These are phyloP conservation scores for Alternaria rosae DNA, from an alignment of 2,329 filamentous ascomycete species.

Conservation along the genomic window DNA sequence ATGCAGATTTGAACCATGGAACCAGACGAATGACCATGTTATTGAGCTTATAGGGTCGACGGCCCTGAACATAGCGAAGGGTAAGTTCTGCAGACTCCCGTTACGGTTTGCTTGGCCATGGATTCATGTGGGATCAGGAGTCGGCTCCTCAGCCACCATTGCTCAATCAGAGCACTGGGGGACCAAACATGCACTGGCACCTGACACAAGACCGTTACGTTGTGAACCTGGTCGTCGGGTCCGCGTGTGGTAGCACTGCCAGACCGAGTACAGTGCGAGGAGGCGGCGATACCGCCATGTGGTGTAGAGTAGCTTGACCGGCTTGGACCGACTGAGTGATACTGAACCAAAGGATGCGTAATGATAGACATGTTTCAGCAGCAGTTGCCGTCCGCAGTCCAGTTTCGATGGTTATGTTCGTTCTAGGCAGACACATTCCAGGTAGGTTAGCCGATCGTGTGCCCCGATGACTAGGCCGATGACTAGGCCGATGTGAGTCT, in stretches of 20 bases:
- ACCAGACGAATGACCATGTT: not conserved
- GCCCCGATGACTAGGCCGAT: constrained; percentile 30
- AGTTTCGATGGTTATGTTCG: constrained; percentile 4
- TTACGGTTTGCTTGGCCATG: constrained; percentile 5
- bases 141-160: not conserved
- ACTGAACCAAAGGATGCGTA: not conserved
- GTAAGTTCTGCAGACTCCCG: too few species aligned
- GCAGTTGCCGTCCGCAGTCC: not conserved
- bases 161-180: constrained; percentile 13
- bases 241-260: constrained; percentile 38
- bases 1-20: constrained; percentile 19
- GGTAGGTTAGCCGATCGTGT: constrained; percentile 27
- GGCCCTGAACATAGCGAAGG: not conserved
- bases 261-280: constrained; percentile 23
- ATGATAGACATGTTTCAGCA: not conserved
- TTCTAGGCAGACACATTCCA: constrained; percentile 1
- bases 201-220: constrained; percentile 43
- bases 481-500: constrained; percentile 14
- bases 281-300: constrained; percentile 35
- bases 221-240: constrained; percentile 46
- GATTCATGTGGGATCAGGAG: constrained; percentile 7
- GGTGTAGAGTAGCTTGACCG: constrained; percentile 27
- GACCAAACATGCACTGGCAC: constrained; percentile 41
- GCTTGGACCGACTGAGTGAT: constrained; percentile 14
- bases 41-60: not conserved